Conservation (phyloP, 495 filamentous ascomycete species). For the Penicillium diatomitis region DNA sequence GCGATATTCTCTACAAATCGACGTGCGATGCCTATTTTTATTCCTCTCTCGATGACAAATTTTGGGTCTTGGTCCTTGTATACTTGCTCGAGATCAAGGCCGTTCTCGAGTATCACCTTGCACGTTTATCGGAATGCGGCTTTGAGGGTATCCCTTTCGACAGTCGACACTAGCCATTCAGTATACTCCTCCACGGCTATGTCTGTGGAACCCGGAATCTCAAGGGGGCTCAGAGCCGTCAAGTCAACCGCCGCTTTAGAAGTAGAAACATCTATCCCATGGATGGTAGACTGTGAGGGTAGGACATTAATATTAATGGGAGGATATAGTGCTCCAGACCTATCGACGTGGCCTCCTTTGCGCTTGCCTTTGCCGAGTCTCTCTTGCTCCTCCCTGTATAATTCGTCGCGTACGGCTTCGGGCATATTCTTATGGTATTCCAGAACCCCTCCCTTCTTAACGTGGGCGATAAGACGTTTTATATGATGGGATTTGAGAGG, state of each 20-base stretch:
- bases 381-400: slow-evolving; percentile 23
- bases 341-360: background rate
- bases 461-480: slow-evolving; percentile 9
- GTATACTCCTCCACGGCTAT: slow-evolving; percentile 2
- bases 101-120: slow-evolving; percentile 1
- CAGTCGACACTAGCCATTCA: background rate
- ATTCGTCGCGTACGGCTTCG: slow-evolving; percentile 5
- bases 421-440: slow-evolving; percentile 13
- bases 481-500: background rate
- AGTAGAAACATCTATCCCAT: background rate
- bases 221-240: background rate
- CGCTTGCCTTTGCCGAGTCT: slow-evolving; percentile 7
- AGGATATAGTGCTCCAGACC: background rate
- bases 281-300: no score
- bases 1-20: background rate
- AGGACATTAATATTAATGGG: slow-evolving; percentile 9
- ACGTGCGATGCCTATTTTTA: slow-evolving; percentile 1
- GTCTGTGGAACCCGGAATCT: background rate
- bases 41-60: background rate
- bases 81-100: slow-evolving; percentile 1
- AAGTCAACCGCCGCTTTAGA: slow-evolving; percentile 2
- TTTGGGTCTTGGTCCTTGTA: background rate
- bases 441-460: slow-evolving; percentile 15
- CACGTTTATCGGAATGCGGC: background rate
- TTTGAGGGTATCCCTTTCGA: background rate